Evolutionary conservation across 2,329 filamentous ascomycete species (phyloP).

Genomic region (Sporothrix luriei): DNA sequence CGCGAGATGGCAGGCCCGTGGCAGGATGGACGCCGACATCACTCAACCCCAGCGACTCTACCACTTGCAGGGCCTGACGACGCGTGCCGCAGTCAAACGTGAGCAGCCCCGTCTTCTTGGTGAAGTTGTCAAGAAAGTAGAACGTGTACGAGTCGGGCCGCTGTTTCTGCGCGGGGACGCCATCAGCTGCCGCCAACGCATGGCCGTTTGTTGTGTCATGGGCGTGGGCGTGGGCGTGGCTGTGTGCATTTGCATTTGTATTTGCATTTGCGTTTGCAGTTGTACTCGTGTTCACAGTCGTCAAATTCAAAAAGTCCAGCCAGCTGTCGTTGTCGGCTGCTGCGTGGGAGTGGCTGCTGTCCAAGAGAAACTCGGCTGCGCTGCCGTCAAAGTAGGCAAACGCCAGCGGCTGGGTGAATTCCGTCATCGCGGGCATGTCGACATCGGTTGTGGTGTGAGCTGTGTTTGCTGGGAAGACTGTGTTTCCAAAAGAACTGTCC

Average conservation of each 20-base stretch:
- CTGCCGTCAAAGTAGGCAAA: slow-evolving; percentile 3
- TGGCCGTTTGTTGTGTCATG: background rate
- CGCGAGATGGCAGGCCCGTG: background rate
- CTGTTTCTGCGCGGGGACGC: background rate
- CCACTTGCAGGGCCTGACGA: background rate
- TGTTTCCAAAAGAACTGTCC: background rate
- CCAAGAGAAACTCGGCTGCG: background rate
- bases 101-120: slow-evolving; percentile 13
- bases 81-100: slow-evolving; percentile 25
- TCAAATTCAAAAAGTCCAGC: slow-evolving; percentile 27
- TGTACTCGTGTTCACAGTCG: too few relatives aligned
- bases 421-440: background rate
- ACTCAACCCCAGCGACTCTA: background rate
- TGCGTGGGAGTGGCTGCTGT: background rate
- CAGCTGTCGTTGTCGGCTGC: slow-evolving; percentile 9
- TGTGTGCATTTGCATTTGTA: too few relatives aligned
- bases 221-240: too few relatives aligned
- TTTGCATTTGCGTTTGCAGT: too few relatives aligned
- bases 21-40: background rate
- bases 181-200: background rate
- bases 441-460: background rate
- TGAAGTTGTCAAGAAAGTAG: slow-evolving; percentile 28
- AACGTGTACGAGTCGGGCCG: background rate
- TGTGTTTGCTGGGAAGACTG: background rate
- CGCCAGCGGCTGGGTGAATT: background rate